Percentiles rank a stretch among this genome's conserved stretches.
Evolutionary conservation across 257 asterid genomes (phyloP).

Genomic region (Jacaranda mimosifolia): DNA sequence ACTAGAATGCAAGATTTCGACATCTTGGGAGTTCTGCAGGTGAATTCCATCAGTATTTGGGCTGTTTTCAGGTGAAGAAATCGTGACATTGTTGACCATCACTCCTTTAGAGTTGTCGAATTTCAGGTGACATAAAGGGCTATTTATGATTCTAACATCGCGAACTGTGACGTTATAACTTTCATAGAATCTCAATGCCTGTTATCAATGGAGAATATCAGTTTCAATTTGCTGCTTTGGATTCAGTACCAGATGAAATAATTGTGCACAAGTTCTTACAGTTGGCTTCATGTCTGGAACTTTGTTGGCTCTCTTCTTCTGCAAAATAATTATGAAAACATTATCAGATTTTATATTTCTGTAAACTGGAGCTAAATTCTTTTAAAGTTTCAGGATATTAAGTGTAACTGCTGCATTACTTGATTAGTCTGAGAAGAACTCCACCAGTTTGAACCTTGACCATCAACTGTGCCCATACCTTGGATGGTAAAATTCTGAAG

Average conservation of each 20-base stretch:
- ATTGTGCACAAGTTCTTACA: slow-evolving; percentile 49
- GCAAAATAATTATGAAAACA: slow-evolving; percentile 26
- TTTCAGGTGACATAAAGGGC: slow-evolving; percentile 85
- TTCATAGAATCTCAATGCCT: slow-evolving; percentile 83
- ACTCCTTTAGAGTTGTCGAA: slow-evolving; percentile 73
- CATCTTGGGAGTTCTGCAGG: slow-evolving; percentile 81
- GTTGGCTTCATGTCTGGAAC: slow-evolving; percentile 68
- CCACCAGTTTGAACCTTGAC: slow-evolving; percentile 93
- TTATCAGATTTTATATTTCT: neutral
- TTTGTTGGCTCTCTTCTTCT: slow-evolving; percentile 54
- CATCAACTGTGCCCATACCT: slow-evolving; percentile 82
- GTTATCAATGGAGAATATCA: slow-evolving; percentile 21
- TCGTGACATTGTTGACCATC: slow-evolving; percentile 65
- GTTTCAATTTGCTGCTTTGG: neutral
- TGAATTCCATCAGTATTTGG: slow-evolving; percentile 92
- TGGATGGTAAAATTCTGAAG: slow-evolving; percentile 69
- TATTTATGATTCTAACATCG: slow-evolving; percentile 60
- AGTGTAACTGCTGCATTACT: slow-evolving; percentile 38
- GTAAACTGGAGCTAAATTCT: too few species aligned
- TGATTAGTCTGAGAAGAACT: slow-evolving; percentile 50
- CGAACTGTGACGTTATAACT: slow-evolving; percentile 63
- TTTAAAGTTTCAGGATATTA: too few species aligned
- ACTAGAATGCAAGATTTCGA: slow-evolving; percentile 68
- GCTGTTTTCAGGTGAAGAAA: slow-evolving; percentile 77
- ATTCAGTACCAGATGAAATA: too few species aligned